Conservation (phyloP, 805 yeast species). For the Priceomyces castillae region DNA sequence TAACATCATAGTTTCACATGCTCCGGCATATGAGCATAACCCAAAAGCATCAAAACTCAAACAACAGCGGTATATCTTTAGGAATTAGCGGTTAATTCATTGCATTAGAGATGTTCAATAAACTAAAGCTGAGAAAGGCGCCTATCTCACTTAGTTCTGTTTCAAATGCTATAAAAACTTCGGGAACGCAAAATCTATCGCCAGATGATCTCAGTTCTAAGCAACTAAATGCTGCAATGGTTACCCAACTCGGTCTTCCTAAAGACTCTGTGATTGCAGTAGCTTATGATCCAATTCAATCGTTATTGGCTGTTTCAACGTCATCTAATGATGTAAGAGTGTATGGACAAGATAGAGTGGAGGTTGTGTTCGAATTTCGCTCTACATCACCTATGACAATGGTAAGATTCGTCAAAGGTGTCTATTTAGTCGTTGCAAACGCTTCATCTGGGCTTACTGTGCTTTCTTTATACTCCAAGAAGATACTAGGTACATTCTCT, state of each 20-base stretch:
- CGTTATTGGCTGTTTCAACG: conserved; percentile 79
- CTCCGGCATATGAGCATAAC: too few relatives aligned
- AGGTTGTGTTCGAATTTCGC: conserved; percentile 57
- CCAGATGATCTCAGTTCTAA: conserved; percentile 34
- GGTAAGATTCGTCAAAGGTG: conserved; percentile 72
- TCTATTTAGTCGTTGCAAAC: conserved; percentile 68
- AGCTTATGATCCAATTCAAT: conserved; percentile 87
- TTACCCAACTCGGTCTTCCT: conserved; percentile 37
- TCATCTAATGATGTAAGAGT: conserved; percentile 68
- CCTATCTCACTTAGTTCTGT: conserved; percentile 42
- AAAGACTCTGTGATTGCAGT: conserved; percentile 62
- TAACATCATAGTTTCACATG: too few relatives aligned
- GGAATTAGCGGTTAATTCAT: background rate
- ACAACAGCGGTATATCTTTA: background rate
- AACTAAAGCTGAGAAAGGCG: conserved; percentile 38
- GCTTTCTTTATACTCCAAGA: conserved; percentile 64
- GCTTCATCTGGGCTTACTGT: conserved; percentile 62
- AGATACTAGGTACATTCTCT: conserved; percentile 55
- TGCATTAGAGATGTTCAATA: conserved; percentile 28
- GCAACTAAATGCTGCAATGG: conserved; percentile 23
- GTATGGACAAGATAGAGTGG: conserved; percentile 81
- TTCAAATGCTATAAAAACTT: conserved; percentile 38
- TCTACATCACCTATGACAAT: conserved; percentile 49
- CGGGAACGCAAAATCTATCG: conserved; percentile 27
- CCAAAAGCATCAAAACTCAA: too few relatives aligned